phyloP scores from a whole-genome alignment of 2,329 filamentous ascomycete species.

The Cephalotrichum gorgonifer region DNA sequence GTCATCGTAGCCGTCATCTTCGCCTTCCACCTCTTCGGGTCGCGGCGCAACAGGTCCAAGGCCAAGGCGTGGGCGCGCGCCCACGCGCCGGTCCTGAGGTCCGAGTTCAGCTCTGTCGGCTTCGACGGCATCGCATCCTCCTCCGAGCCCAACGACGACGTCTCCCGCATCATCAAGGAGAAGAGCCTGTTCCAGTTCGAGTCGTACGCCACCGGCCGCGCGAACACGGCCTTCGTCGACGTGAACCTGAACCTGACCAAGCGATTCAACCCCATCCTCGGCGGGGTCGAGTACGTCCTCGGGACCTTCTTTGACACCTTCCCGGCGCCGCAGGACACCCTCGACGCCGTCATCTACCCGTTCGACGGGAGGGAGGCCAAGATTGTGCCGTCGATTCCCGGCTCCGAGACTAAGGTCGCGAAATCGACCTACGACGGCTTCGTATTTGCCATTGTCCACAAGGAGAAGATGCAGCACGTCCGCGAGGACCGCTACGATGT shows the following conservation, averaged over 20 bases:
- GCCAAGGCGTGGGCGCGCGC: constrained; percentile 71
- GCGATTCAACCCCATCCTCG: constrained; percentile 69
- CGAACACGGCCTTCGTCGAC: constrained; percentile 88
- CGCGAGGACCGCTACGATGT: constrained; percentile 92
- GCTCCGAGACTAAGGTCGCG: constrained; percentile 44
- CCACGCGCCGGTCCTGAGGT: constrained; percentile 59
- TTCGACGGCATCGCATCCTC: constrained; percentile 49
- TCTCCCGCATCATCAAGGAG: constrained; percentile 58
- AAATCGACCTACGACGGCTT: constrained; percentile 77
- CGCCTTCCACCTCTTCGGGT: constrained; percentile 70
- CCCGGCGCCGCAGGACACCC: constrained; percentile 55
- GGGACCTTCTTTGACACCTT: constrained; percentile 75
- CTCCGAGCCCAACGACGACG: constrained; percentile 29
- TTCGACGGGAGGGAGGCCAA: constrained; percentile 87
- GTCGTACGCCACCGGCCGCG: constrained; percentile 80
- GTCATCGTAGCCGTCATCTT: constrained; percentile 65
- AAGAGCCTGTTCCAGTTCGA: constrained; percentile 79
- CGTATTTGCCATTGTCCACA: constrained; percentile 92
- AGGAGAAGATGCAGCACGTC: constrained; percentile 81
- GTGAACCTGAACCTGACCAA: constrained; percentile 72
- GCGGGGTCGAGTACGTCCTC: constrained; percentile 52
- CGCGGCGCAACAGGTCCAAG: constrained; percentile 67
- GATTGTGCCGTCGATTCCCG: constrained; percentile 57
- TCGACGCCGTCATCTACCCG: constrained; percentile 71
- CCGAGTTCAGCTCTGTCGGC: constrained; percentile 82